Evolutionary conservation across 2,329 filamentous ascomycete species (phyloP), one percentile per base, ranked within the genome.

Genomic region (Boeremia exigua): DNA sequence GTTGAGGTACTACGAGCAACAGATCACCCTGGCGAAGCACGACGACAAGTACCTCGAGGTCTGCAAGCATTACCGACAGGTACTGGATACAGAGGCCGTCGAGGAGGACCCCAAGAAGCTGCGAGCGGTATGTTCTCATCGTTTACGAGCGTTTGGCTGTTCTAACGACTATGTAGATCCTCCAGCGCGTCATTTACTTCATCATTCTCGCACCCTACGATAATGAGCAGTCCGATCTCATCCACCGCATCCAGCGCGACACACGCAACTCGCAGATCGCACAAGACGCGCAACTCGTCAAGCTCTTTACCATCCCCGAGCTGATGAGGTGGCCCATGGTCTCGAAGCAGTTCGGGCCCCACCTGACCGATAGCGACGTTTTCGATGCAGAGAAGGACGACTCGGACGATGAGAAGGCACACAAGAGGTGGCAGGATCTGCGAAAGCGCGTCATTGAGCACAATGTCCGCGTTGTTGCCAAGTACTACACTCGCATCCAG

Each of bases 401-500:
- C 64, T 87, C 88, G 6, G 73, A 82, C 30, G 92, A 97, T 67
- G 84, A 88, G 58, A 94, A 96, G 78, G 89, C 92, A 27, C 81
- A 90, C 77, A 86, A 89, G 77, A 86, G 95, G 75, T 99, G 94
- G 92, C 85, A 95, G 73, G 95, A 97, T 74, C 82, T 99, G 62
- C 91, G 95, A 71, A 98, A 98, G 84, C 92, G 95, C 48, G 95
- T 99, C 59, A 99, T 99, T 69, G 95, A 99, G 81, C 95, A 99
- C 81, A 99, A 99, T 66, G 94, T 99, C 48, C 91, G 95, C 48
- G 95, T 99, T 2, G 87, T 99, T 33, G 95, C 95, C 68, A 96
- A 96, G 79, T 99, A 99, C 83, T 99, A 99, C 81, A 99, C 95
- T 19, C 91, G 95, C 67, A 96, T 99, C 73, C 89, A 92, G 75